Evolutionary conservation across 163 green algal genomes (phyloP), one percentile per base, ranked within the genome.

Genomic region (Volvox carteri): DNA sequence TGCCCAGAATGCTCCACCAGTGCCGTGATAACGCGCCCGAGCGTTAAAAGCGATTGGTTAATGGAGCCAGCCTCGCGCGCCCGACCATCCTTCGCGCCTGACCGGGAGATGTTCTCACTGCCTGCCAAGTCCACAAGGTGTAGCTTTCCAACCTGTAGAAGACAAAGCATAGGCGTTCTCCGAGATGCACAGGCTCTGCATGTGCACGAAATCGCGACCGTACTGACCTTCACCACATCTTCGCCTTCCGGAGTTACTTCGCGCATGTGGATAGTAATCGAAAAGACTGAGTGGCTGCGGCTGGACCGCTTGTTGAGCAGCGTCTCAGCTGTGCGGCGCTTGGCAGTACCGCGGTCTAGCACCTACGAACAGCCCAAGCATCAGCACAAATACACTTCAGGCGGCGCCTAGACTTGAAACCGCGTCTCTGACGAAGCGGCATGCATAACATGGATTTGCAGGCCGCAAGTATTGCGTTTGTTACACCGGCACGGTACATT

Each of bases 111-210:
- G 93, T 99, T 99, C 88, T 99, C 98, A 1, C 92, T 97, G 46
- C 98, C 98, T n/a, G 98, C 98, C 41, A 99, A 93, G 86, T 99
- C 97, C 62, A 99, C 97, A 33, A 99, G 95, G 94, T 99, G 99
- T 23, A 99, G 94, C 93, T 99, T 99, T 76, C 98, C 98, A 65
- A 88, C 77, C 76, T 90, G 86, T 4, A 75, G 9, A 33, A 30
- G 72, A 42, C 1, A 37, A 67, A 65, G 54, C 54, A 65, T 5
- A 65, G 19, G 7, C 8, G 54, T 12, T 65, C 54, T 23, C 28
- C 6, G 6, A 23, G 54, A 2, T 65, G 5, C 50, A 25, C 12
- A 58, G 12, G 50, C 50, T 25, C 50, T 28, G 25, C 54, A 12
- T 11, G 28, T 23, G 5, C 8, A 65, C 28, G 28, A 8, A 11